Conservation (phyloP, 164 flowering plant genomes). For the Stephania japonica region DNA sequence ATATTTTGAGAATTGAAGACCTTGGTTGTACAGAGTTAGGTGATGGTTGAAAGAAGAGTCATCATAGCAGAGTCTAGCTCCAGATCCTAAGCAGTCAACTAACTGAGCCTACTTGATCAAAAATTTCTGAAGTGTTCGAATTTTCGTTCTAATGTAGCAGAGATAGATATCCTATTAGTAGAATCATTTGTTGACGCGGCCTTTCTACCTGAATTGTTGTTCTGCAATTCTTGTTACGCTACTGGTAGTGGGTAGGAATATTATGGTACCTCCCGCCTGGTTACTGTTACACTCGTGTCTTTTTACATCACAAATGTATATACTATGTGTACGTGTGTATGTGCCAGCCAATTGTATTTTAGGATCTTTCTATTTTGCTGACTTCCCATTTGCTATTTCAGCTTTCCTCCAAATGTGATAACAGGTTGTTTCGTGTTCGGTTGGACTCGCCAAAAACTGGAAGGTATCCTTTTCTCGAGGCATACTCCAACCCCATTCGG, state of each 20-base stretch:
- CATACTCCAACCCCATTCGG: slow-evolving; percentile 59
- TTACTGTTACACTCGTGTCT: not conserved
- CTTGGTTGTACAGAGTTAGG: not conserved
- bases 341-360: too few species aligned
- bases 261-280: not conserved
- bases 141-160: not conserved
- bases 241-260: not conserved
- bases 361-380: not conserved
- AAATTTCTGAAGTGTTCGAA: not conserved
- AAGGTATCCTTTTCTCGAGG: slow-evolving; percentile 58
- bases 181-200: not conserved
- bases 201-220: too few species aligned
- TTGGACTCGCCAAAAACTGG: slow-evolving; percentile 42
- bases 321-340: too few species aligned
- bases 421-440: slow-evolving; percentile 61
- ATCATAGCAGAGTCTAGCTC: not conserved
- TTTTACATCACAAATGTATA: too few species aligned
- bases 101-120: not conserved
- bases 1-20: not conserved
- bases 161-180: not conserved
- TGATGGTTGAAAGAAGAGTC: not conserved
- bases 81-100: not conserved
- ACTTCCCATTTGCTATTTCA: slow-evolving; percentile 26
- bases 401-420: slow-evolving; percentile 92
- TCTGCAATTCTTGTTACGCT: too few species aligned